A percentile compares a stretch with the other conserved stretches of the same genome.
phyloP scores from a whole-genome alignment of 306 rosid genomes.

The Glycine soja region DNA sequence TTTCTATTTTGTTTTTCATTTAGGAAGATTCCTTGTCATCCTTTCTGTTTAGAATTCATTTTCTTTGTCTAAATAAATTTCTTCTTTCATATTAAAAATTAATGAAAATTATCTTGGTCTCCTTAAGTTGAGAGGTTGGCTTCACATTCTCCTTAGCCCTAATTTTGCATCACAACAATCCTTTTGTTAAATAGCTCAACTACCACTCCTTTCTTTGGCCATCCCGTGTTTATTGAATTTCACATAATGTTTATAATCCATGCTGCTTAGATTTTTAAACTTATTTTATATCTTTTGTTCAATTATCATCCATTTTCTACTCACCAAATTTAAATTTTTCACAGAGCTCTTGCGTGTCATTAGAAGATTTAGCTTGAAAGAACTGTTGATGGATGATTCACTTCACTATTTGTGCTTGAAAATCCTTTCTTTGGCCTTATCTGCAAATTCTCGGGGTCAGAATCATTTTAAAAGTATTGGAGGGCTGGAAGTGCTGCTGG shows the following conservation, averaged over 20 bases:
- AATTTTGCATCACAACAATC: conserved; percentile 9
- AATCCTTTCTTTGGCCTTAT: conserved; percentile 76
- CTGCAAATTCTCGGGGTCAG: conserved; percentile 90
- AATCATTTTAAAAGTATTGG: conserved; percentile 97
- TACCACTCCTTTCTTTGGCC: background rate
- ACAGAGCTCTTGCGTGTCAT: conserved; percentile 88
- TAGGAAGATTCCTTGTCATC: background rate
- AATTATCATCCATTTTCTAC: conserved; percentile 34
- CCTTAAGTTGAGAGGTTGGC: background rate
- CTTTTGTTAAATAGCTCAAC: background rate
- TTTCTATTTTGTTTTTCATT: background rate
- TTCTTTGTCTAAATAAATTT: background rate
- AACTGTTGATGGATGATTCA: conserved; percentile 72
- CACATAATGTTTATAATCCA: conserved; percentile 1
- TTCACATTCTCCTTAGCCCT: background rate
- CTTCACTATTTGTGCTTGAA: conserved; percentile 81
- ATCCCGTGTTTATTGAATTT: conserved; percentile 1
- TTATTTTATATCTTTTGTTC: conserved; percentile 15
- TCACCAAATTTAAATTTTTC: conserved; percentile 50
- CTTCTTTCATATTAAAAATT: background rate
- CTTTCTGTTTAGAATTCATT: background rate
- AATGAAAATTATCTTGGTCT: background rate
- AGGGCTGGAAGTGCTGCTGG: conserved; percentile 96
- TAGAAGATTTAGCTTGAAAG: conserved; percentile 90
- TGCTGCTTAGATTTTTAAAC: conserved; percentile 7